Conservation (phyloP, 2,329 filamentous ascomycete species). For the Mycosphaerella sp. region DNA sequence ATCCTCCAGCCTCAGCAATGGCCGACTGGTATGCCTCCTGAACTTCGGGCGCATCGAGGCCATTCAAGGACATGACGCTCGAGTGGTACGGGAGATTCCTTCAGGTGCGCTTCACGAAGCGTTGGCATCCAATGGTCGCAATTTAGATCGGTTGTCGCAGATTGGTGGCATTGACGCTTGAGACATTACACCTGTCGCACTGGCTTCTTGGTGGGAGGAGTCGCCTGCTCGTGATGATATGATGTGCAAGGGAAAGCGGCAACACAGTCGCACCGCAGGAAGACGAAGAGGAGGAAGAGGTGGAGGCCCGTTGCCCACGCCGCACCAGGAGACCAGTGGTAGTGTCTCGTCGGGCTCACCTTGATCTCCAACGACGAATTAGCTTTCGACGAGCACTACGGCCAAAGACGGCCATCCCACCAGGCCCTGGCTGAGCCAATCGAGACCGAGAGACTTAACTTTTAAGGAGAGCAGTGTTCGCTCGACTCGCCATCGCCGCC, state of each 20-base stretch:
- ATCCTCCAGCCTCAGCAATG: slow-evolving; percentile 80
- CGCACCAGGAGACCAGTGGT: too few species aligned
- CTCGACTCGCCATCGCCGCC: not conserved
- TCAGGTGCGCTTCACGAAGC: slow-evolving; percentile 2
- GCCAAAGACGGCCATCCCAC: not conserved
- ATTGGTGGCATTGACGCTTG: slow-evolving; percentile 13
- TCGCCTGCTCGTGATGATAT: not conserved
- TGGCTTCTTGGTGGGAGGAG: not conserved
- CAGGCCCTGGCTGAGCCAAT: not conserved
- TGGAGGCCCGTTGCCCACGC: too few species aligned
- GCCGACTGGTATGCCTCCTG: slow-evolving; percentile 79
- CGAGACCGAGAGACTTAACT: not conserved
- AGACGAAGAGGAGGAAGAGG: not conserved
- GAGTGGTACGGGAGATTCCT: slow-evolving; percentile 13
- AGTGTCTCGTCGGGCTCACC: too few species aligned
- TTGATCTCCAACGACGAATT: too few species aligned
- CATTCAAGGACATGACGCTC: slow-evolving; percentile 81
- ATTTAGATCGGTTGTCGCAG: slow-evolving; percentile 9
- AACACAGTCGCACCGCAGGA: not conserved
- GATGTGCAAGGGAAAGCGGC: not conserved
- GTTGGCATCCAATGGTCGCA: slow-evolving; percentile 4
- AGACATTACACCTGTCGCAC: slow-evolving; percentile 18
- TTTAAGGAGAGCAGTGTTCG: not conserved
- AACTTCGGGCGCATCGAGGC: slow-evolving; percentile 74
- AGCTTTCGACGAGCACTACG: too few species aligned